Conservation (phyloP, 2,329 filamentous ascomycete genomes). For the Paraphoma sp. region DNA sequence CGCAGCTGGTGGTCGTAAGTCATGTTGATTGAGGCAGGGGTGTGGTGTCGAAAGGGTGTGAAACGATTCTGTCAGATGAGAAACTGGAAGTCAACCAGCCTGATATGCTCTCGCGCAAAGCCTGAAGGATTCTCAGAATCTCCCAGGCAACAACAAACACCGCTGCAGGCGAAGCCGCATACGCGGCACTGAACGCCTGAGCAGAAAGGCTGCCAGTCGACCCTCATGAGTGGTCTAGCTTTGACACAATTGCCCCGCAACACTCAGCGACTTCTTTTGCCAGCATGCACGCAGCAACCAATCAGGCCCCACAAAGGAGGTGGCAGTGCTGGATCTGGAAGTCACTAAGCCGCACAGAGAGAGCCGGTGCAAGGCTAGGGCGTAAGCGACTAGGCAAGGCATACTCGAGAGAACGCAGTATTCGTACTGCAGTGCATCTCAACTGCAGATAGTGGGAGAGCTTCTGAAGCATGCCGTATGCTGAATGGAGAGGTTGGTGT, state of each 20-base stretch:
- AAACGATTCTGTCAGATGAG: not conserved
- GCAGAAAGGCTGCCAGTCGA: not conserved
- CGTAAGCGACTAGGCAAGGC: not conserved
- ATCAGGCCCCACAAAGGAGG: not conserved
- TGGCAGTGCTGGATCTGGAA: slow-evolving; percentile 1
- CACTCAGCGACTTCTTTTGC: not conserved
- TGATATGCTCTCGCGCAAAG: not conserved
- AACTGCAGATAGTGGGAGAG: too few species aligned
- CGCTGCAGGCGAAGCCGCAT: slow-evolving; percentile 8
- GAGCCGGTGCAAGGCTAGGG: too few species aligned
- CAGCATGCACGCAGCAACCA: not conserved
- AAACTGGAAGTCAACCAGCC: not conserved
- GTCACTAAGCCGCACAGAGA: not conserved
- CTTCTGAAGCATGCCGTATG: too few species aligned
- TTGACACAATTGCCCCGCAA: not conserved
- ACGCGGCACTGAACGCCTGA: slow-evolving; percentile 6
- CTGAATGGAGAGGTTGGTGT: too few species aligned
- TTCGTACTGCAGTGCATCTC: too few species aligned
- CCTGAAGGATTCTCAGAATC: slow-evolving; percentile 7
- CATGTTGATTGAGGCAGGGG: not conserved
- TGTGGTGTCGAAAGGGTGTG: not conserved
- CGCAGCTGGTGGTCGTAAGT: slow-evolving; percentile 18
- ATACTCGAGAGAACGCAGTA: not conserved
- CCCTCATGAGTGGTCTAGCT: not conserved
- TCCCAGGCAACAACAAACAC: slow-evolving; percentile 18